Percentiles rank a stretch among this genome's conserved stretches.
Conservation (phyloP, 257 asterid species). For the Leptodermis oblonga region DNA sequence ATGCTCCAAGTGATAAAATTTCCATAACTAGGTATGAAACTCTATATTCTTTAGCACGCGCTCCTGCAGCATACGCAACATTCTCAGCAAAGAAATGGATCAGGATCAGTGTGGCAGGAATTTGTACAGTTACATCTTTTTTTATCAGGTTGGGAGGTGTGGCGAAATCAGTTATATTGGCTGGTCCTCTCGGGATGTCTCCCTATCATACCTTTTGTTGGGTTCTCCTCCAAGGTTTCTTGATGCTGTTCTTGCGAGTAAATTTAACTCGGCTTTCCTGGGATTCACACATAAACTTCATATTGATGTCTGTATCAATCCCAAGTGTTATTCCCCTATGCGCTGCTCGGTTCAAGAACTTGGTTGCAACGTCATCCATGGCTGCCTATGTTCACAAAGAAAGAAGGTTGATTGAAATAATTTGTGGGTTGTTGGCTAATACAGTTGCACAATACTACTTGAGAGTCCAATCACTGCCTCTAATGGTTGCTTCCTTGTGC, state of each 20-base stretch:
- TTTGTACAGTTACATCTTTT: no score
- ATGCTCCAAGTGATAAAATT: background rate
- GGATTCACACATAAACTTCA: background rate
- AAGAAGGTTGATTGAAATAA: background rate
- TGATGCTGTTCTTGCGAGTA: background rate
- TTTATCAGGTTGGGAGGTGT: no score
- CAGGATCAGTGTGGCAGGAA: no score
- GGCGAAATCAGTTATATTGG: background rate
- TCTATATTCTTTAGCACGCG: background rate
- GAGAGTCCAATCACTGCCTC: background rate
- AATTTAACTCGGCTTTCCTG: no score
- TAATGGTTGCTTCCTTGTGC: background rate
- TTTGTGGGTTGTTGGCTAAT: slow-evolving; percentile 3
- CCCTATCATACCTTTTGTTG: slow-evolving; percentile 8
- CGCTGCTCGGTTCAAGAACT: no score
- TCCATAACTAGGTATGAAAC: no score
- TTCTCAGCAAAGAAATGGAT: no score
- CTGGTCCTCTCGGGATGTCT: background rate
- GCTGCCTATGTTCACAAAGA: no score
- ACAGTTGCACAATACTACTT: slow-evolving; percentile 17
- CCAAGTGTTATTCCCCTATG: no score
- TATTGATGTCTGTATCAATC: no score
- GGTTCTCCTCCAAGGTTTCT: background rate
- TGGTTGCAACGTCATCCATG: no score
- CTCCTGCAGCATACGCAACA: background rate